Conservation (phyloP, 2,329 filamentous ascomycete species). For the Nigrospora sphaerica region DNA sequence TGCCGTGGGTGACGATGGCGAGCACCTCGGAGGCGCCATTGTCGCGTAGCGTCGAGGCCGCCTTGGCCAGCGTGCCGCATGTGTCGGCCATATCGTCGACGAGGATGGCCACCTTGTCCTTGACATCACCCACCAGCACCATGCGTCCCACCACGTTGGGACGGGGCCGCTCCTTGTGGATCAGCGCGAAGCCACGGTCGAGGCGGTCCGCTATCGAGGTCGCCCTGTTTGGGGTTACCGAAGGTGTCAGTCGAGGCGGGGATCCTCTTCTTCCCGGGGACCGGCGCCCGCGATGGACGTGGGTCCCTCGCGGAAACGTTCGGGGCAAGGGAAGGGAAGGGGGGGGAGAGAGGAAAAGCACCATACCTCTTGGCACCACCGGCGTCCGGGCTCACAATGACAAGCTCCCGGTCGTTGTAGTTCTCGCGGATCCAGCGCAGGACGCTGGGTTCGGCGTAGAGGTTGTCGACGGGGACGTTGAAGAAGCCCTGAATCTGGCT, state of each 20-base stretch:
- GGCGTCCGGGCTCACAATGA: conserved; percentile 92
- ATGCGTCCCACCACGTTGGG: conserved; percentile 84
- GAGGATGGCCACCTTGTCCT: conserved; percentile 86
- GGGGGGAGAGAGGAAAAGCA: neutral
- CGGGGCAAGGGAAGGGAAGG: neutral
- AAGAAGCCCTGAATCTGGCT: conserved; percentile 96
- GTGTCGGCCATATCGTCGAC: conserved; percentile 99
- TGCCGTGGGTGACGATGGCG: conserved; percentile 92
- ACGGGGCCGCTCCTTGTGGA: conserved; percentile 90
- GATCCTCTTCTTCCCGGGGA: neutral
- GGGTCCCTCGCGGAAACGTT: neutral
- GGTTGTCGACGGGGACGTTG: conserved; percentile 68
- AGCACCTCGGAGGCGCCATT: conserved; percentile 84
- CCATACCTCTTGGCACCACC: conserved; percentile 80
- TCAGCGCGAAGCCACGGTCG: conserved; percentile 85
- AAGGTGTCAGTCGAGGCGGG: neutral
- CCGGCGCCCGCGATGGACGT: neutral
- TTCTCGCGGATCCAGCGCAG: conserved; percentile 89
- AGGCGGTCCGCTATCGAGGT: conserved; percentile 90
- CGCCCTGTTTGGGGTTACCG: conserved; percentile 41
- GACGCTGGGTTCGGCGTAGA: conserved; percentile 91
- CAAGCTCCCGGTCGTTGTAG: conserved; percentile 71
- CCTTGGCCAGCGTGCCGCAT: conserved; percentile 75
- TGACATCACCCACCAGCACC: conserved; percentile 92
- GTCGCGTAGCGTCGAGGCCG: conserved; percentile 79